Base-by-base conservation (phyloP, 306 rosid species). In the Cicer chorassanicum region DNA sequence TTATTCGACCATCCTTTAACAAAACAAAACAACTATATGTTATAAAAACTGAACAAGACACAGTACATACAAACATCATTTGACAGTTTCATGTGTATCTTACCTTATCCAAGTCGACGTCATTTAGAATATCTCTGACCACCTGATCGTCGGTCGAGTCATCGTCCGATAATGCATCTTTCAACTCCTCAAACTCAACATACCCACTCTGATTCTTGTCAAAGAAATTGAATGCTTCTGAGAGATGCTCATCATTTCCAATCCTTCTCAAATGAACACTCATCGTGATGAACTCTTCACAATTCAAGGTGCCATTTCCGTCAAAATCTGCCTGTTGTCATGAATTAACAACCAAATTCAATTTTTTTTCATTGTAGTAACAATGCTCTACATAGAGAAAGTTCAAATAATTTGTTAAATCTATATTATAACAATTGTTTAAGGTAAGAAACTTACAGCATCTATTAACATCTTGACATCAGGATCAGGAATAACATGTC, bases 91-190 rank as follows among this genome's bases (percentile, higher is more conserved):
- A 24, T 24, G 36, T 10, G 29, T 44, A 64, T 68, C 64, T 48
- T 88, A 93, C 98, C 97, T 90, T 94, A 68, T 94, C 97, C 80
- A 89, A 82, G 84, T 94, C 97, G 48, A 85, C 96, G 16, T 94
- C 98, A 40, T 80, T 88, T 45, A 94, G 79, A 75, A 94, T 90
- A 75, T 94, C 98, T 75, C 68, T 83, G 82, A 91, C 77, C 48
- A 85, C 87, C 66, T 94, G 79, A 68, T 94, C 98, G 9, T 82
- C 71, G 38, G 16, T 64, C 1, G 67, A 60, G 45, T 43, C 68
- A 65, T 89, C 94, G 44, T 88, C 88, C 51, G 91, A 71, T 74
- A 94, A 76, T 34, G 86, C 91, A 59, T 90, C 90, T 81, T 77
- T 91, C 82, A 94, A 82, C 75, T 94, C 98, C n/a, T 91, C 96